Conservation (phyloP, 1,284 basidiomycete genomes). For the Rhodotorula glutinis region DNA sequence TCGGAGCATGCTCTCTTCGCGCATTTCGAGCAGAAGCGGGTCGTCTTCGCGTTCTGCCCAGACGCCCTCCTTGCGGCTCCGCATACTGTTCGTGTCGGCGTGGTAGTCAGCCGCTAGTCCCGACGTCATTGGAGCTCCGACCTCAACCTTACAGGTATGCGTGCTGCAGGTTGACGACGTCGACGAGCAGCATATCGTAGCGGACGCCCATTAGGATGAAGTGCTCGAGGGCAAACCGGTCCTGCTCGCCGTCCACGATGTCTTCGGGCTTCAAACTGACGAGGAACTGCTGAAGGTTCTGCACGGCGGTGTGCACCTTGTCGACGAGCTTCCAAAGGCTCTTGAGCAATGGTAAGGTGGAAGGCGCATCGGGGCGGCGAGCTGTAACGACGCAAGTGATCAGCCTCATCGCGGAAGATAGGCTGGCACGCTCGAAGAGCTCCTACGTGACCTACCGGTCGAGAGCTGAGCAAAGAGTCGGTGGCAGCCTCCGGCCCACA, state of each 20-base stretch:
- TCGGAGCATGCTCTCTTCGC: conserved; percentile 29
- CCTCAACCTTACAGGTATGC: conserved; percentile 11
- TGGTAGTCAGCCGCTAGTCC: neutral
- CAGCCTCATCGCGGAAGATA: no score
- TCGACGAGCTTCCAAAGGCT: conserved; percentile 34
- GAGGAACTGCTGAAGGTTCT: conserved; percentile 32
- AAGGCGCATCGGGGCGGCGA: conserved; percentile 15
- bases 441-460: conserved; percentile 9
- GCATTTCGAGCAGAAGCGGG: conserved; percentile 14
- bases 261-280: conserved; percentile 19
- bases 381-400: neutral
- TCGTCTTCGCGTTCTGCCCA: conserved; percentile 21
- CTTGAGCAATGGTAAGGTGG: conserved; percentile 22
- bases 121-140: neutral
- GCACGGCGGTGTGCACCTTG: conserved; percentile 30
- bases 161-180: conserved; percentile 30
- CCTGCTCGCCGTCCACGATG: conserved; percentile 17
- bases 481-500: conserved; percentile 30
- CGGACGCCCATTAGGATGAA: conserved; percentile 35
- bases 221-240: conserved; percentile 31
- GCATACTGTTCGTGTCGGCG: neutral
- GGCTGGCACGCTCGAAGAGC: neutral
- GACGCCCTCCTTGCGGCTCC: conserved; percentile 13
- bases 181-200: conserved; percentile 30
- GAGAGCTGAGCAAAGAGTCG: conserved; percentile 29